Conservation (phyloP, 805 yeast genomes). For the Candida pini region DNA sequence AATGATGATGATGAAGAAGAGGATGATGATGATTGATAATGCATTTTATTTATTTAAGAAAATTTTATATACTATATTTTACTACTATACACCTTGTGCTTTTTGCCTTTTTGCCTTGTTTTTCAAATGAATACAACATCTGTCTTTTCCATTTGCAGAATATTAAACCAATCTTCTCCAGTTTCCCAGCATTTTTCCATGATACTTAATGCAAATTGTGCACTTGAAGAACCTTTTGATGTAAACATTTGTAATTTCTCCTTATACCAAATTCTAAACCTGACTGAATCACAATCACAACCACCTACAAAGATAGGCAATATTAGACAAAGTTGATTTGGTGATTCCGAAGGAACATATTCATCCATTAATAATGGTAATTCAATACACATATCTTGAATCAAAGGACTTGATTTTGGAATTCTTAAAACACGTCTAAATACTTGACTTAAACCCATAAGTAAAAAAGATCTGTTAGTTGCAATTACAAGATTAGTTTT, state of each 20-base stretch:
- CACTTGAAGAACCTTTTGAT: slow-evolving; percentile 34
- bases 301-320: slow-evolving; percentile 55
- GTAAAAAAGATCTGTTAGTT: slow-evolving; percentile 48
- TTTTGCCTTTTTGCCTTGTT: neutral
- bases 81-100: neutral
- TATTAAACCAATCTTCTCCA: slow-evolving; percentile 46
- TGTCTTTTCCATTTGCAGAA: slow-evolving; percentile 36
- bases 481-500: slow-evolving; percentile 30
- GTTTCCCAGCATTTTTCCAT: slow-evolving; percentile 51
- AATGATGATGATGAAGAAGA: no score
- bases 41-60: neutral
- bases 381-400: slow-evolving; percentile 42
- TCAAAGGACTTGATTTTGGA: slow-evolving; percentile 38
- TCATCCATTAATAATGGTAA: slow-evolving; percentile 33
- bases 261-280: slow-evolving; percentile 31
- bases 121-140: slow-evolving; percentile 39
- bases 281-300: slow-evolving; percentile 43
- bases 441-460: slow-evolving; percentile 49
- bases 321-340: slow-evolving; percentile 51
- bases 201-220: slow-evolving; percentile 28
- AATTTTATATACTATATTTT: no score
- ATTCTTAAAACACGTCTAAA: slow-evolving; percentile 49
- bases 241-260: slow-evolving; percentile 37
- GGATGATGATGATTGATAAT: slow-evolving; percentile 3
- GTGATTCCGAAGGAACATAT: slow-evolving; percentile 38